A percentile compares a stretch with the other conserved stretches of the same genome.
Conservation (phyloP, 805 yeast genomes). For the Cyberlindnera americana region DNA sequence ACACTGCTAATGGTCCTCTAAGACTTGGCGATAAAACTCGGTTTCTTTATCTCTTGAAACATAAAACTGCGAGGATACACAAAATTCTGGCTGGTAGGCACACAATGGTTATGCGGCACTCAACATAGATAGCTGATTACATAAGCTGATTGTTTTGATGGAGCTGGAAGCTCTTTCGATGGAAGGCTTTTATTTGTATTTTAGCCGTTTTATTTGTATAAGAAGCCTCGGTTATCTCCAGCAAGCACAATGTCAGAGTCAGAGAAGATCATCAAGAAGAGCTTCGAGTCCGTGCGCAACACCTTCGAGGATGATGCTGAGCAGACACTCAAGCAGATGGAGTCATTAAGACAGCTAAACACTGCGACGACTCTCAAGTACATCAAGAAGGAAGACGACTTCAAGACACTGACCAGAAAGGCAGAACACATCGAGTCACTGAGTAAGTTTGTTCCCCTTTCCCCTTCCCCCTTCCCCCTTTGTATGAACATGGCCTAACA, state of each 20-base stretch:
- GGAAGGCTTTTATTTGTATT: not conserved
- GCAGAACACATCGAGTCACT: slow-evolving; percentile 17
- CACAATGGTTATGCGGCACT: not conserved
- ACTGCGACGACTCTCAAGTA: slow-evolving; percentile 56
- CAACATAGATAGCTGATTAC: too few relatives aligned
- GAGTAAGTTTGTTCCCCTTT: slow-evolving; percentile 16
- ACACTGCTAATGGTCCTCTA: too few relatives aligned
- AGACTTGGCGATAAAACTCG: too few relatives aligned
- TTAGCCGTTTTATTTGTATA: too few relatives aligned
- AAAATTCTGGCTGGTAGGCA: too few relatives aligned
- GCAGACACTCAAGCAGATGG: slow-evolving; percentile 38
- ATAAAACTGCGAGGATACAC: too few relatives aligned
- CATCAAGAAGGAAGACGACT: slow-evolving; percentile 41
- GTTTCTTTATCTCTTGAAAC: too few relatives aligned
- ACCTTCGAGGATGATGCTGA: slow-evolving; percentile 38
- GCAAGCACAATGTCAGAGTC: slow-evolving; percentile 15
- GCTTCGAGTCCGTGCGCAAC: slow-evolving; percentile 32
- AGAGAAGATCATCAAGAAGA: slow-evolving; percentile 21
- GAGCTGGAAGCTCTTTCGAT: too few relatives aligned
- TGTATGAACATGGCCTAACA: too few relatives aligned
- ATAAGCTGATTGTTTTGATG: too few relatives aligned
- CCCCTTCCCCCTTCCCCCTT: too few relatives aligned
- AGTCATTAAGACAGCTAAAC: slow-evolving; percentile 49
- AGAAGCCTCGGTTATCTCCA: too few relatives aligned
- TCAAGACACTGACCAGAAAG: slow-evolving; percentile 27